phyloP scores from a whole-genome alignment of 176 grass and related monocot species.

The bread wheat (Triticum aestivum) region IWGSC_CS_RefSeq_v2.1 NC_057806.1:588013785-588014284 shows the following conservation, averaged over 20 bases:
- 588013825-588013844: not conserved
- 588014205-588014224: not conserved
- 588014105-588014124: not conserved
- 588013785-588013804: constrained; percentile 5
- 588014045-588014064: not conserved
- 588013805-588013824: not conserved
- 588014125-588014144: not conserved
- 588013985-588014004: constrained; percentile 28
- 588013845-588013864: not conserved
- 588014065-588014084: not conserved
- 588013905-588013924: not conserved
- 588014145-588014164: constrained; percentile 25
- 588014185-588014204: constrained; percentile 8
- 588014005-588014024: not conserved
- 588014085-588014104: not conserved
- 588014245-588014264: too few species aligned
- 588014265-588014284: too few species aligned
- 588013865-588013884: constrained; percentile 29
- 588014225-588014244: too few species aligned
- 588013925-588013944: not conserved
- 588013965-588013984: not conserved
- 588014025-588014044: constrained; percentile 17
- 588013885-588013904: not conserved
- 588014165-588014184: not conserved
- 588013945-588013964: too few species aligned